phyloP scores from a whole-genome alignment of 2,329 filamentous ascomycete species.

The Sarocladium oryzae region DNA sequence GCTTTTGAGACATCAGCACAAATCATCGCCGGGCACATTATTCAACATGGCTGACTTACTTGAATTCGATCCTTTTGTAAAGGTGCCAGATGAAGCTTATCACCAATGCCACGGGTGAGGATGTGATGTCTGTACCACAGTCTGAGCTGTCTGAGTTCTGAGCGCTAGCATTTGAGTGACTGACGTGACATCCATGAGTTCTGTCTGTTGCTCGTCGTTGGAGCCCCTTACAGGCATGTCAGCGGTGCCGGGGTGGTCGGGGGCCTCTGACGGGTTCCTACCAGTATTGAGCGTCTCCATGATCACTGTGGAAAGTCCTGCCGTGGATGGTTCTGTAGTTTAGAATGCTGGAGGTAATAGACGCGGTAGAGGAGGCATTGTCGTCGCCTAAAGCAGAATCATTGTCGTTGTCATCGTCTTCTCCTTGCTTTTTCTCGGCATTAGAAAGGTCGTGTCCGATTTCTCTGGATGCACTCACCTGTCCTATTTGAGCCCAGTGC shows the following conservation, averaged over 20 bases:
- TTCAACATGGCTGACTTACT: constrained; percentile 3
- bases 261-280: too few relatives aligned
- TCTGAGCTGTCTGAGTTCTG: not conserved
- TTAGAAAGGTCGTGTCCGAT: not conserved
- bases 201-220: constrained; percentile 25
- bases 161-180: not conserved
- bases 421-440: not conserved
- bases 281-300: constrained; percentile 22
- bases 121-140: constrained; percentile 17
- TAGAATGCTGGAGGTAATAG: constrained; percentile 24
- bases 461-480: not conserved
- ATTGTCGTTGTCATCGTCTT: not conserved
- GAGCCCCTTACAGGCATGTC: constrained; percentile 13
- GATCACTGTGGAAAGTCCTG: constrained; percentile 23
- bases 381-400: not conserved
- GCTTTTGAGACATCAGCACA: not conserved
- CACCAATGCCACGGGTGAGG: constrained; percentile 17
- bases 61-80: constrained; percentile 12
- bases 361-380: constrained; percentile 19
- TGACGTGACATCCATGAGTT: constrained; percentile 24
- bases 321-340: constrained; percentile 24
- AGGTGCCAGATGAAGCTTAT: constrained; percentile 14
- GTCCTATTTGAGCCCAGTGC: not conserved
- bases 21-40: not conserved
- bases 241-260: not conserved